Base-by-base conservation (phyloP, 139 green algal genomes). In the Chlorella sp. region DNA sequence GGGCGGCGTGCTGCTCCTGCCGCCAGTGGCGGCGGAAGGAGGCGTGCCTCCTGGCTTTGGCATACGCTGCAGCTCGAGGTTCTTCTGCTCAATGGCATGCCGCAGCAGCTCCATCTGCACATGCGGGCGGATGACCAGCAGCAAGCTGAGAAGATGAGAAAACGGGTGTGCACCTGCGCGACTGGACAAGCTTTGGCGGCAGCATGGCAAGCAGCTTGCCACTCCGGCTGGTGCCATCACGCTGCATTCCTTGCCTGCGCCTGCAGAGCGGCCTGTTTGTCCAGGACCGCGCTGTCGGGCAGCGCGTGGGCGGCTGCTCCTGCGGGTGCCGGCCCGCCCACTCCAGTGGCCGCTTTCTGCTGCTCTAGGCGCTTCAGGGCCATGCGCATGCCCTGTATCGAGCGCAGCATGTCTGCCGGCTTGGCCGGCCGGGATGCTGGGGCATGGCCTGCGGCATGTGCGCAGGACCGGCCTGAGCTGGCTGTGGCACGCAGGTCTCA, bases 1-100 rank as follows among this genome's bases (percentile, higher is more conserved):
- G 64, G 65, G 65, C 30, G 65, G 55, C 18, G 55, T 80, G 13
- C 13, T 21, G 73, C 65, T 72, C 1, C 55, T 60, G 51, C 51
- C 51, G 51, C 51, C 51, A 2, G 2, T 15, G 2, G 11, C 51
- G 12, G 15, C 51, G 9, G 9, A 51, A 51, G 44, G 44, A 9
- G 51, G 30, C 23, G 30, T 12, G 41, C 34, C 34, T 51, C 64
- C 62, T 26, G 64, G 76, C 26, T 76, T 71, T 26, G 76, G 63
- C 64, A 73, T n/a, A 5, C 76, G 36, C 47, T 82, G 63, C 18
- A 82, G 63, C 65, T 84, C 41, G 18, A 68, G 30, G 65, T 86
- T 78, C 60, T 82, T 86, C 69, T 82, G 41, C 57, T 78, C 81
- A 56, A 86, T 74, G 5, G 70, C 81, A n/a, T 81, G 44, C 18